phyloP scores from a whole-genome alignment of 176 grass and related monocot species.

The Triticum aestivum region IWGSC_CS_RefSeq_v2.1 NC_057807.1:472807608-472808107 shows the following conservation, averaged over 20 bases:
- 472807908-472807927: constrained; percentile 50
- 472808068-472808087: constrained; percentile 12
- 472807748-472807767: background rate
- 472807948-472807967: background rate
- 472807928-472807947: background rate
- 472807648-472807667: constrained; percentile 29
- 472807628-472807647: constrained; percentile 52
- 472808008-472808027: constrained; percentile 68
- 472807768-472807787: background rate
- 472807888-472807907: constrained; percentile 73
- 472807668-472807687: constrained; percentile 61
- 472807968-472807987: background rate
- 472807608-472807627: constrained; percentile 28
- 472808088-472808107: background rate
- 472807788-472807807: constrained; percentile 76
- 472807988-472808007: background rate
- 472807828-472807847: constrained; percentile 74
- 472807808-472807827: constrained; percentile 77
- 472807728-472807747: constrained; percentile 20
- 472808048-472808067: constrained; percentile 66
- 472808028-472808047: constrained; percentile 47
- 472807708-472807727: background rate
- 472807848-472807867: constrained; percentile 80
- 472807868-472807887: constrained; percentile 74
- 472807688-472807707: constrained; percentile 82